These are phyloP conservation scores for Cnidoscolus chayamansa DNA, from an alignment of 441 rosid species.

Conservation along the genomic window DNA sequence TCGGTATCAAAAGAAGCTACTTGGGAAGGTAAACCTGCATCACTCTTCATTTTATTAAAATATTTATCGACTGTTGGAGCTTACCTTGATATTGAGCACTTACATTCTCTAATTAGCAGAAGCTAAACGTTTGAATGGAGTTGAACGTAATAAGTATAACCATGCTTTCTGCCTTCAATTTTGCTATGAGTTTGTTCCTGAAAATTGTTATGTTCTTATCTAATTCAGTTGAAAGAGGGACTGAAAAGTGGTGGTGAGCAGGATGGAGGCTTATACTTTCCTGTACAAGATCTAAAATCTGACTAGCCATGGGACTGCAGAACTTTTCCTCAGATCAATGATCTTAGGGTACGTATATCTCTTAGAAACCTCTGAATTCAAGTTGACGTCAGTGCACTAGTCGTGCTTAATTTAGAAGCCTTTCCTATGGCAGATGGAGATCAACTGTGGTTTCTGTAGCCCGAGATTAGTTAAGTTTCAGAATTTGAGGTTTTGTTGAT, in stretches of 20 bases:
- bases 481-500: slow-evolving; percentile 13
- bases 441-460: too few relatives aligned
- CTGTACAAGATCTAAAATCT: slow-evolving; percentile 31
- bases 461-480: slow-evolving; percentile 2
- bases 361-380: slow-evolving; percentile 16
- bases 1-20: slow-evolving; percentile 71
- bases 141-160: not conserved
- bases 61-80: not conserved
- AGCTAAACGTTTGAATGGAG: not conserved
- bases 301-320: slow-evolving; percentile 27
- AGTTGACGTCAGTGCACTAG: slow-evolving; percentile 23
- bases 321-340: not conserved
- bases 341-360: slow-evolving; percentile 13
- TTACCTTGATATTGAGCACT: not conserved
- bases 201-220: not conserved
- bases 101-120: not conserved
- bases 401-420: slow-evolving; percentile 19
- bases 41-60: not conserved
- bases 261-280: slow-evolving; percentile 31
- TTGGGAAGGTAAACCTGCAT: slow-evolving; percentile 42
- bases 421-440: slow-evolving; percentile 25
- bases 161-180: not conserved
- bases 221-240: slow-evolving; percentile 50
- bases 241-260: slow-evolving; percentile 19
- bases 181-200: not conserved